phyloP scores from a whole-genome alignment of 768 basidiomycete genomes.

The Phlebiopsis flavidoalba region DNA sequence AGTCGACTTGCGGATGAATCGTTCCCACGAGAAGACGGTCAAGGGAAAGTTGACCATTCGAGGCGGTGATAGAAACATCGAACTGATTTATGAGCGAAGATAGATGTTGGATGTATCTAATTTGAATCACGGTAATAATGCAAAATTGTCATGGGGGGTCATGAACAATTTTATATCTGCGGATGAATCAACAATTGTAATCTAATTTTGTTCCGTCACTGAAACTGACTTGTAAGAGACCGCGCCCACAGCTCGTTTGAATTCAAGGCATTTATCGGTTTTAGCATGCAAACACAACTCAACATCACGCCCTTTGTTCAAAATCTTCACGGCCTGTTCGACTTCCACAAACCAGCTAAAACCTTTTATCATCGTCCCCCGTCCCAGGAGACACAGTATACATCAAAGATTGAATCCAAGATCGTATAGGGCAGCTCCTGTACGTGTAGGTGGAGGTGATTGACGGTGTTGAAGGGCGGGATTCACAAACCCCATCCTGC shows the following conservation, averaged over 20 bases:
- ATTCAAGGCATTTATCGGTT: not conserved
- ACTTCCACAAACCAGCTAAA: conserved; percentile 70
- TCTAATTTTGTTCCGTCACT: too few species aligned
- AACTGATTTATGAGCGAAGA: too few species aligned
- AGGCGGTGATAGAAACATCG: too few species aligned
- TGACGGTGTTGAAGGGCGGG: conserved; percentile 67
- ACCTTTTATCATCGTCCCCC: conserved; percentile 50
- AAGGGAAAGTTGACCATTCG: not conserved
- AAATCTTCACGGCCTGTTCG: conserved; percentile 50
- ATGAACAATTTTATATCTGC: too few species aligned
- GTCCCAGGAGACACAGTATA: conserved; percentile 43
- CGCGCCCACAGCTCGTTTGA: too few species aligned
- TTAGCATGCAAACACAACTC: conserved; percentile 44
- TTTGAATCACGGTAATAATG: too few species aligned
- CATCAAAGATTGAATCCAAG: conserved; percentile 31
- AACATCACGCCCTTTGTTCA: conserved; percentile 48
- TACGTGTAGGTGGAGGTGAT: conserved; percentile 74
- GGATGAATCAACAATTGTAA: too few species aligned
- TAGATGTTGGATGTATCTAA: too few species aligned
- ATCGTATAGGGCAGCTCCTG: conserved; percentile 63
- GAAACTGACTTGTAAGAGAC: too few species aligned
- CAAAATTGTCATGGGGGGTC: too few species aligned
- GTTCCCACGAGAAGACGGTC: not conserved
- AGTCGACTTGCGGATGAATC: too few species aligned
- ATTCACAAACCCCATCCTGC: conserved; percentile 80